Base-by-base conservation (phyloP, 352 stramenopile genomes). In the Globisporangium lucens region DNA sequence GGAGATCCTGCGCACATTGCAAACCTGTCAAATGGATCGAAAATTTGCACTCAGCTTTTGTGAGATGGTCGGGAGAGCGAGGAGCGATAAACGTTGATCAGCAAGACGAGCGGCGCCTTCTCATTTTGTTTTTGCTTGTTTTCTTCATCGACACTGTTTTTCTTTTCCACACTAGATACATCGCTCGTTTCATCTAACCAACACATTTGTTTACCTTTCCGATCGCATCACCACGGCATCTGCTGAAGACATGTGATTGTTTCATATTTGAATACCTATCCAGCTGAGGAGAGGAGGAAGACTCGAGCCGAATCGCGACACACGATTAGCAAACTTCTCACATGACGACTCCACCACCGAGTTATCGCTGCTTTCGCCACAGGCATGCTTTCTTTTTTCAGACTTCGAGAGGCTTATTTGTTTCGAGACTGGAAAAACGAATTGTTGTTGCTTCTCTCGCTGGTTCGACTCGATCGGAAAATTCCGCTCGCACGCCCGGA, bases 391-490 rank as follows among this genome's bases (percentile, higher is more conserved):
- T 43, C 51, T 55, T 36, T 3, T 33, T 61, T 52, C 33, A 51
- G 30, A 60, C 15, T 13, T 47, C 33, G 35, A 43, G 55, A 15
- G 20, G 5, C n/a, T 58, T 63, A 65, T 36, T n/a, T 47, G 51
- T 67, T 67, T 27, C 65, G 56, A 22, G 65, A 65, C 56, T 58
- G 47, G 49, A 71, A 71, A 49, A 71, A 71, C 9, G 66, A 71
- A 46, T 62, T 66, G 63, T 33, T 62, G 56, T 63, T 56, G 52
- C 52, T 68, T 51, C 56, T 65, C 22, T 72, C 67, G 46, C 71
- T 81, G 55, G 67, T 75, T 30, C 78, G 76, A 22, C 77, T 75
- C 5, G 77, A 85, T 58, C 79, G 78, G 71, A 88, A 88, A 9
- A 88, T 68, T 3, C 71, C 57, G 47, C 77, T 89, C 10, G 78